These are phyloP conservation scores for Camillea tinctor DNA, from an alignment of 2,329 filamentous ascomycete genomes.

Conservation along the genomic window DNA sequence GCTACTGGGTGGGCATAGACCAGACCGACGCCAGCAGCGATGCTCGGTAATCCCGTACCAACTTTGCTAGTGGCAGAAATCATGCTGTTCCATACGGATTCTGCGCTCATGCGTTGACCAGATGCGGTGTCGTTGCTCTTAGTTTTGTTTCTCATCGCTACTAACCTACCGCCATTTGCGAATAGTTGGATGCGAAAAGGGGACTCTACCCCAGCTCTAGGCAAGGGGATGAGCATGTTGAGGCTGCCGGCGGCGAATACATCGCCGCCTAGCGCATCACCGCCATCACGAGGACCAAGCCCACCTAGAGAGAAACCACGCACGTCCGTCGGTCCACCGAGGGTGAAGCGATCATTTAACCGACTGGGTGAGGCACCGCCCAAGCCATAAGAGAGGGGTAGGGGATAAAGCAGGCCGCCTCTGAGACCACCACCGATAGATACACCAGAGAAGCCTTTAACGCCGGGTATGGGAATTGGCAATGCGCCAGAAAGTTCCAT, in stretches of 20 bases:
- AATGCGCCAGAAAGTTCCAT: conserved; percentile 75
- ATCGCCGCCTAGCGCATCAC: conserved; percentile 86
- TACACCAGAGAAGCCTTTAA: conserved; percentile 70
- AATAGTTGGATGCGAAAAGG: conserved; percentile 88
- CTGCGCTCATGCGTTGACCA: conserved; percentile 35
- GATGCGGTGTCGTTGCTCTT: conserved; percentile 42
- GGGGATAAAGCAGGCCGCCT: conserved; percentile 78
- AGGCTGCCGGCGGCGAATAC: conserved; percentile 87
- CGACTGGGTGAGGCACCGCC: conserved; percentile 64
- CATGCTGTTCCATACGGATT: conserved; percentile 54
- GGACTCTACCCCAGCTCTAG: conserved; percentile 75
- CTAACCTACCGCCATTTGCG: conserved; percentile 81
- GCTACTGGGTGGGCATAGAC: conserved; percentile 95
- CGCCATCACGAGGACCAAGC: conserved; percentile 81
- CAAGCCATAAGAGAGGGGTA: conserved; percentile 61
- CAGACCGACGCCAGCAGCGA: conserved; percentile 82
- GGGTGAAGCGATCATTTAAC: conserved; percentile 91
- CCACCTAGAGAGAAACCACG: conserved; percentile 90
- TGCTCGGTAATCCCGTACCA: conserved; percentile 73
- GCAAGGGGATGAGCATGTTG: conserved; percentile 81
- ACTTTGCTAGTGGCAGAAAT: conserved; percentile 66
- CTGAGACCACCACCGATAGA: conserved; percentile 81
- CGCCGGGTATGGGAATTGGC: conserved; percentile 68
- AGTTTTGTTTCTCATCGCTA: conserved; percentile 66
- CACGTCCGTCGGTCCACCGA: conserved; percentile 92